Base-by-base conservation (phyloP, 108 stramenopile species). In the Skeletonema marinoi region DNA sequence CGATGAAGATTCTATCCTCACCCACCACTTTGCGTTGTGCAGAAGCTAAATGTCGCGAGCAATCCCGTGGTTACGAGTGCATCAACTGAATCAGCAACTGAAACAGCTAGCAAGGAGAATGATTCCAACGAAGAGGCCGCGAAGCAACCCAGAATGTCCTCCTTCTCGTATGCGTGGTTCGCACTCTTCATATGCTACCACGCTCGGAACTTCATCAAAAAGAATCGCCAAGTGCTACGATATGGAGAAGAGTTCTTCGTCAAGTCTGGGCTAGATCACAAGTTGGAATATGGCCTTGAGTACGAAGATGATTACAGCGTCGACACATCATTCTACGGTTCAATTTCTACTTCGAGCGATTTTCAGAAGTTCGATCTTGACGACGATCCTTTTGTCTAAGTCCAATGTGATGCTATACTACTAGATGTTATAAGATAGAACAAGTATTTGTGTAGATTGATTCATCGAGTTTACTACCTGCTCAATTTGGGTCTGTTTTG, bases 121-220 rank as follows among this genome's bases (percentile, higher is more conserved):
- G 63, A 64, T 33, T 2, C 63, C 21, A 21, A 56, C 54, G 54
- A 56, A 10, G 54, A 25, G 54, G 25, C 25, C 6, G 25, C 54
- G 9, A 25, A 21, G 5, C 54, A 56, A n/a, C 16, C 19, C 25
- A 56, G 54, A 29, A 25, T 56, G 35, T 69, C 61, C 25, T 65
- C 63, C n/a, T 48, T 60, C 42, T 25, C 61, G 6, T 77, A 69
- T 19, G 39, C 65, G 56, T 78, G 77, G 77, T 70, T 78, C 19
- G 16, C 48, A 3, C 31, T 62, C 4, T 36, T 70, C 12, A 39
- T 78, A 12, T 36, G 69, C 2, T 78, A 70, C 62, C 56, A 70
- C 19, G 68, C 69, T 10, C 11, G 60, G 46, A 35, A 62, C 25
- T 42, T 60, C n/a, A 44, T 54, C 6, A 36, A 25, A 32, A 19